Evolutionary conservation across 768 basidiomycete species (phyloP), one percentile per base, ranked within the genome.

Genomic region (Chiua virens): DNA sequence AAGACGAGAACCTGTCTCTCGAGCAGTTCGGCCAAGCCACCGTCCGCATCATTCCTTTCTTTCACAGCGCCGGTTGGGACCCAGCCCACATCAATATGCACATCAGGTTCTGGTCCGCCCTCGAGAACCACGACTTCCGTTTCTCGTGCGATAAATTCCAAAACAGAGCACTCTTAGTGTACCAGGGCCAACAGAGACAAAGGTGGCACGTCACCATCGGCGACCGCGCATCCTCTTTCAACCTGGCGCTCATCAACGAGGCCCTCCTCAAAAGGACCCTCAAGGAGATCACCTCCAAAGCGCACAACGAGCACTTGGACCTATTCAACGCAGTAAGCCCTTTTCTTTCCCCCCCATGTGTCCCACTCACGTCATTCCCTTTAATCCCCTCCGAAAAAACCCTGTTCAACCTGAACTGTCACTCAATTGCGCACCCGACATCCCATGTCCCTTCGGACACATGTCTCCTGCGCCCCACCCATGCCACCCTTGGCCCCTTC

Each of bases 141-240:
- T 46, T 45, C 35, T 48, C 59, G 4, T 10, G 22, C 3, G 37
- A 55, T 22, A 48, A 49, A 7, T 21, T 55, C 15, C 49, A 55
- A n/a, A 47, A 52, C 21, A 35, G 18, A 18, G 43, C 54, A 1
- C 54, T 62, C 3, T 40, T 62, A 5, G n/a, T 45, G 2, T 62
- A 60, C 50, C 56, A 63, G 34, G 51, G 47, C 11, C 41, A 52
- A 38, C 54, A 63, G 22, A 49, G 70, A 9, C 8, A 8, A 3
- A 17, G 27, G 5, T 42, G 41, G 41, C 41, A 42, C n/a, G 22
- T 25, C 41, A 42, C 25, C 25, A 42, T 42, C 13, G 18, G 8
- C 0, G 41, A 25, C 41, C 41, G 23, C 9, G n/a, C 27, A 23
- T 23, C 23, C 8, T 14, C 41, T 8, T 42, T 27, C 7, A 15